Evolutionary conservation across 768 basidiomycete genomes (phyloP), one percentile per base, ranked within the genome.

Genomic region (Leccinum barrowsii): DNA sequence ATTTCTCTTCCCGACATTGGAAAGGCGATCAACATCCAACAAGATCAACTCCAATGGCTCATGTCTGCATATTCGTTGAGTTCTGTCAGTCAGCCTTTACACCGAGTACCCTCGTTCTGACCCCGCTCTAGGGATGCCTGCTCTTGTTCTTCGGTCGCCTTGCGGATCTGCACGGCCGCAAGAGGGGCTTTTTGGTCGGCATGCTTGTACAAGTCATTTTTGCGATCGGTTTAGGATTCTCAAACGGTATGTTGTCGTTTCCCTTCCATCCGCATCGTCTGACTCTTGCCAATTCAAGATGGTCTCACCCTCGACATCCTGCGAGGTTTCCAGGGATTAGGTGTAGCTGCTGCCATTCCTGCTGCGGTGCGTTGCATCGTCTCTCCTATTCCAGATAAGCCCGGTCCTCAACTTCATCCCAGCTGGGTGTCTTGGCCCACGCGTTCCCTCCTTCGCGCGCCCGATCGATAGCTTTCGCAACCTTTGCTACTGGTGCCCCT

Each of bases 401-500:
- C 6, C 24, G 51, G 40, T 49, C 24, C 55, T 63, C 47, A 28
- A 37, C 21, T 17, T 21, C 15, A 49, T 46, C 21, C 2, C 60
- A 91, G 85, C 69, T 94, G 1, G 93, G 94, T 1, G 93, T 92
- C 56, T 79, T 96, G 34, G 93, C 94, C 0, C 80, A 87, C 49
- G 76, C 85, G 0, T 96, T 95, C 69, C 86, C 88, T 4, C 79
- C 81, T 0, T 86, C 87, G 1, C 76, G 76, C 15, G 79, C 85
- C 0, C 82, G 94, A 10, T 84, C 89, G 1, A 72, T 84, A 1
- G 94, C 92, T 0, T 96, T 95, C 61, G 83, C 94, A 0, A 85
- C 87, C 0, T 95, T 94, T 62, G 80, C 87, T 1, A 90, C 92
- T 0, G 94, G 94, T 26, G 90, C 89, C 1, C 92, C 94, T 0